Evolutionary conservation across 306 rosid species (phyloP).

Genomic region (Lotus japonicus): DNA sequence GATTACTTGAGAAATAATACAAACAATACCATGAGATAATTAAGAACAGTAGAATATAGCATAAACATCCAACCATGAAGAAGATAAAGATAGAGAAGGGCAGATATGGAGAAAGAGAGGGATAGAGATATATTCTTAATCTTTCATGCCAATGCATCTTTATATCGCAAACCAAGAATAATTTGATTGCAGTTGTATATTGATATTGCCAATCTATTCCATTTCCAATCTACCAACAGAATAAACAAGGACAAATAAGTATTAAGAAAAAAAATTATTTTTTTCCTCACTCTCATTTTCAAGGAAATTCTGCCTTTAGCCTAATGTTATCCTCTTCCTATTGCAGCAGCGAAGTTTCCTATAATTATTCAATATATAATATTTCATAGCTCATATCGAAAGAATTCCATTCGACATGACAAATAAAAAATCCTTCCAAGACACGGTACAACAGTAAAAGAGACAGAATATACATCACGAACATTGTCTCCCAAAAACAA

Average conservation of each 20-base stretch:
- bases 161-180: too few relatives aligned
- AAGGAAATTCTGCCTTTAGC: neutral
- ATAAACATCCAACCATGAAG: neutral
- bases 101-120: neutral
- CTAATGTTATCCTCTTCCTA: neutral
- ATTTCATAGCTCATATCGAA: neutral
- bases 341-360: neutral
- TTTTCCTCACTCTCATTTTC: neutral
- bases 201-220: too few relatives aligned
- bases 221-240: too few relatives aligned
- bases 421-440: constrained; percentile 1
- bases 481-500: neutral
- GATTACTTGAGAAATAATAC: neutral
- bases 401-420: neutral
- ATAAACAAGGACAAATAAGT: too few relatives aligned
- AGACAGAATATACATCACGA: neutral
- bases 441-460: neutral
- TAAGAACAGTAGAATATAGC: neutral
- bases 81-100: neutral
- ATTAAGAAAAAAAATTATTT: too few relatives aligned
- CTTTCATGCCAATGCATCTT: neutral
- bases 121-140: too few relatives aligned
- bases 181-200: too few relatives aligned
- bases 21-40: neutral
- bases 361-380: neutral